Base-by-base conservation (phyloP, 495 filamentous ascomycete genomes). In the Penicillium desertorum region DNA sequence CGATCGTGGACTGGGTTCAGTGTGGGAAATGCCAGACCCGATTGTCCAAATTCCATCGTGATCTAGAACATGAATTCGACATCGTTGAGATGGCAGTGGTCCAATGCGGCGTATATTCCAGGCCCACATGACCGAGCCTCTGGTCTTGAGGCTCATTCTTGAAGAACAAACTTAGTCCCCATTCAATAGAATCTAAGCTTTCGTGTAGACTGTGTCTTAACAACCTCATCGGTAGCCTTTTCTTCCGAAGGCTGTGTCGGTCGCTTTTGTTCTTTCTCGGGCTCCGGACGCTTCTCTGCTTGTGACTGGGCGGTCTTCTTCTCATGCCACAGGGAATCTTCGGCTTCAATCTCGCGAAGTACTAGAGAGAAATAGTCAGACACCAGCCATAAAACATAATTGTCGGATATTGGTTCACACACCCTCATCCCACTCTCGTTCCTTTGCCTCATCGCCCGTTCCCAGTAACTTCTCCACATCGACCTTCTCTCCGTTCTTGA, bases 371-470 rank as follows among this genome's bases (percentile, higher is more conserved):
- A 50, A 52, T 45, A 53, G 60, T 67, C 29, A 63, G 58, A 56
- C 48, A 46, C 22, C 25, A 51, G 29, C 45, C 42, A 48, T 47
- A 11, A 5, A 16, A 39, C 9, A n/a, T 25, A 47, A 45, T 54
- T 19, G 11, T 14, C n/a, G 10, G 16, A 42, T 32, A 53, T 34
- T 14, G 14, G 47, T 22, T 10, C n/a, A 74, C 73, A 47, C 61
- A 91, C 90, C 85, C 64, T 95, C 87, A 71, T 93, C 88, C 94
- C 95, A 99, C 66, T 89, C 88, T 64, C 79, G 74, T 70, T 98
- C 94, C 70, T 83, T 83, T 60, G 80, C 79, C 29, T 79, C 72
- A 70, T 92, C 86, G 1, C 92, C 91, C 1, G 90, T 89, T 8
- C 94, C 94, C 54, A 99, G 65, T 51, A 86, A 73, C 63, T 81